These are phyloP conservation scores for Rhizophagus prolifer DNA, from an alignment of 192 early-diverging fungal species.

Conservation along the genomic window DNA sequence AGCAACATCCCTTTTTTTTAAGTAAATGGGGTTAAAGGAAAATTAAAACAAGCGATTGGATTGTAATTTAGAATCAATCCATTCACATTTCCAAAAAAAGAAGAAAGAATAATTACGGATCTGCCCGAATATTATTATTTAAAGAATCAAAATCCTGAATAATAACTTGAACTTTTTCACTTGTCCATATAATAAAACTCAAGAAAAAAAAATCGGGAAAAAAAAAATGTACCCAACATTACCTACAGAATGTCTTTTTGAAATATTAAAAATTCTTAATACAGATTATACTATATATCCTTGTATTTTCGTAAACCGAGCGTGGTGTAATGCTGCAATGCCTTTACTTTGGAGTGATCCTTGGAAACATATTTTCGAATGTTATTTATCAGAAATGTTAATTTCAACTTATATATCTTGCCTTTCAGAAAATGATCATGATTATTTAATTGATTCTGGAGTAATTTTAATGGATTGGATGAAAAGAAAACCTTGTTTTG, in stretches of 20 bases:
- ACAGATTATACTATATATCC: neutral
- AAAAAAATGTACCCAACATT: neutral
- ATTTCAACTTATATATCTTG: neutral
- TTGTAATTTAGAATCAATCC: no score
- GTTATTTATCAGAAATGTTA: neutral
- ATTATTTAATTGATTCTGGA: neutral
- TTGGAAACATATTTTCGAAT: neutral
- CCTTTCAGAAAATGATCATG: neutral
- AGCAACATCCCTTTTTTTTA: no score
- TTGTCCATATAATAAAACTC: no score
- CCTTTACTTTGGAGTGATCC: neutral
- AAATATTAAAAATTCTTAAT: neutral
- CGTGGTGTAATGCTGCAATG: neutral
- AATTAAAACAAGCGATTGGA: no score
- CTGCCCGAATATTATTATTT: no score
- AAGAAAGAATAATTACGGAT: no score
- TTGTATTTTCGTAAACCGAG: neutral
- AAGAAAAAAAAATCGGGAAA: neutral
- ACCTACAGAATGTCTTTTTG: neutral
- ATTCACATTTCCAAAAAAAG: no score
- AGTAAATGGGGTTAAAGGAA: no score
- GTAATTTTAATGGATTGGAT: neutral
- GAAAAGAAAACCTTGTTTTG: neutral
- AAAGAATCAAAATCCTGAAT: no score
- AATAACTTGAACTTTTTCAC: no score